These are phyloP conservation scores for Tylopilus vinaceipallidus DNA, from an alignment of 768 basidiomycete genomes.

Conservation along the genomic window DNA sequence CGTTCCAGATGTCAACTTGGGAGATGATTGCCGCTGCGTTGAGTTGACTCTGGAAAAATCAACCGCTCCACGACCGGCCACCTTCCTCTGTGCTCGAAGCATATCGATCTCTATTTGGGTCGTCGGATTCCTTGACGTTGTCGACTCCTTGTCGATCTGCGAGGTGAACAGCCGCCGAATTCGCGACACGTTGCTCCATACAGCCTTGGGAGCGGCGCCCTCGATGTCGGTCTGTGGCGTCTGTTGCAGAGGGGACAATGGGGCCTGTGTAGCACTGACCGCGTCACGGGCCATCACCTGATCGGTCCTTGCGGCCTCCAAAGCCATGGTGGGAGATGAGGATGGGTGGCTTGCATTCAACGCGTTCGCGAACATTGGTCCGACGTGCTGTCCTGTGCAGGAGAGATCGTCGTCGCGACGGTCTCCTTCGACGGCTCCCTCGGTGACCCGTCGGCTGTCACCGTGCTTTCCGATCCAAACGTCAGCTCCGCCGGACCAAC, in stretches of 20 bases:
- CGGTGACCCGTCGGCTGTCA: too few species aligned
- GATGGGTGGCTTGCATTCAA: too few species aligned
- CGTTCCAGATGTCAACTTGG: neutral
- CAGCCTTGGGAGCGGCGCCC: neutral
- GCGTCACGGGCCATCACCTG: too few species aligned
- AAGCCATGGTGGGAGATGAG: too few species aligned
- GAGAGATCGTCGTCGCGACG: too few species aligned
- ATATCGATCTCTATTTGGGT: constrained; percentile 11
- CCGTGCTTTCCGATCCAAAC: too few species aligned
- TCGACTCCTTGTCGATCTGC: neutral
- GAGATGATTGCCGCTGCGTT: neutral
- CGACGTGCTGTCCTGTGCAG: too few species aligned
- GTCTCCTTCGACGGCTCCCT: too few species aligned
- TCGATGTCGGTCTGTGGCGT: neutral
- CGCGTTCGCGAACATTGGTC: too few species aligned
- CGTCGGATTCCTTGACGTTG: neutral
- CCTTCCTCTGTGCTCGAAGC: constrained; percentile 3
- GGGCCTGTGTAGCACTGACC: too few species aligned
- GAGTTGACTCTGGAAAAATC: neutral
- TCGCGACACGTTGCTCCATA: neutral
- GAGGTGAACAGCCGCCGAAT: constrained; percentile 5
- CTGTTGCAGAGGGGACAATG: neutral
- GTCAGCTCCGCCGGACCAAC: too few species aligned
- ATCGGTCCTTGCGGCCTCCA: too few species aligned
- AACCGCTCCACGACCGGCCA: neutral